Evolutionary conservation across 139 green algal genomes (phyloP), one percentile per base, ranked within the genome.

Genomic region (Chlorella vulgaris): DNA sequence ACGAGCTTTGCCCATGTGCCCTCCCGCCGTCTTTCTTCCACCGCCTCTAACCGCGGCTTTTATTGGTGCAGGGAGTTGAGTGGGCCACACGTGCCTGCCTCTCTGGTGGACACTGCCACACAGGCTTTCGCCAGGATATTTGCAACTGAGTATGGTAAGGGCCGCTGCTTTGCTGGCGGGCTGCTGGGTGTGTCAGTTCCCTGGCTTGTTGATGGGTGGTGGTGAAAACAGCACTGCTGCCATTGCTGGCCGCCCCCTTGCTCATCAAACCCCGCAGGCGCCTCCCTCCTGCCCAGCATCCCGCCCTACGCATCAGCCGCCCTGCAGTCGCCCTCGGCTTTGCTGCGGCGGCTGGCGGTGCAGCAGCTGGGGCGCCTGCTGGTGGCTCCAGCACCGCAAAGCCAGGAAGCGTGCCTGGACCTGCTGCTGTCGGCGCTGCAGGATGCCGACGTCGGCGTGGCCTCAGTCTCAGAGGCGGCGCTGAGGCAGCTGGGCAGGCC

Each of bases 321-420:
- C 18, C 62, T 74, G 29, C 61, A 65, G 24, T 75, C 76, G 1
- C 60, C 76, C 19, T 35, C 43, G 5, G 31, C 63, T 7, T 43
- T 31, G 29, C 40, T 82, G 62, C 76, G 76, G 29, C 76, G 62
- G 22, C 76, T 82, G 42, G 76, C 76, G 3, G 76, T 73, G 62
- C 76, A 82, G 43, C 76, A 82, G 76, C 65, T 74, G 42, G 76
- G 60, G n/a, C 76, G 43, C 21, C 31, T 82, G 76, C 62, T 82
- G 31, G 76, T 8, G 15, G 31, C 63, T 4, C 35, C 39, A 6
- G 24, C 24, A 19, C 36, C 13, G 8, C 19, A 26, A 43, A 62
- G 43, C 42, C 63, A 65, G 33, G 19, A 67, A 43, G n/a, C n/a
- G n/a, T 33, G 40, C 2, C 42, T 74, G 33, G 76, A 61, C 19